These are phyloP conservation scores for Eucalyptus curtisii DNA, from an alignment of 345 rosid genomes.

Conservation along the genomic window DNA sequence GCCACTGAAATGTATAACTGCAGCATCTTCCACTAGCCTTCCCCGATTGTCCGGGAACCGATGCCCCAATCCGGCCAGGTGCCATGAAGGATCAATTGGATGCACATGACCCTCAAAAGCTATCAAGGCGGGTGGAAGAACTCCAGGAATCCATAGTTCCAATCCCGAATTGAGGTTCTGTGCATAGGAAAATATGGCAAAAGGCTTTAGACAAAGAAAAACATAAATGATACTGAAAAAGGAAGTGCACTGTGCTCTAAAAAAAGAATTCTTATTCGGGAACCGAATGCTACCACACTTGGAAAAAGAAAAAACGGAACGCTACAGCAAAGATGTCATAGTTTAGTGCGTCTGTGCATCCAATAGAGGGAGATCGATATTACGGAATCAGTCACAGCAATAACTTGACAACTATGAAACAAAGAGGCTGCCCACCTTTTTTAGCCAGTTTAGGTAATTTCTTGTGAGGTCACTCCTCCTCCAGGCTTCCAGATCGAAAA, in stretches of 20 bases:
- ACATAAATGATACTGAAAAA: background rate
- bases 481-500: slow-evolving; percentile 83
- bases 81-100: slow-evolving; percentile 75
- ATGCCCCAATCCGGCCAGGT: slow-evolving; percentile 70
- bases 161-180: slow-evolving; percentile 68
- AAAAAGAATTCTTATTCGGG: background rate
- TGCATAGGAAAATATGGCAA: background rate
- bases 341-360: background rate
- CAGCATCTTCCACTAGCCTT: slow-evolving; percentile 40
- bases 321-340: background rate
- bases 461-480: slow-evolving; percentile 56
- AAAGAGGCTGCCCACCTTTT: slow-evolving; percentile 33
- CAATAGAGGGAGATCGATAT: background rate
- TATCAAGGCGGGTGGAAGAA: slow-evolving; percentile 63
- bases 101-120: slow-evolving; percentile 67
- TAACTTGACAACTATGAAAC: background rate
- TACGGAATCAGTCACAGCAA: background rate
- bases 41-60: slow-evolving; percentile 14
- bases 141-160: slow-evolving; percentile 79
- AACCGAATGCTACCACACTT: background rate
- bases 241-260: background rate
- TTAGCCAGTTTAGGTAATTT: slow-evolving; percentile 61
- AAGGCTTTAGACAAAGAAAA: background rate
- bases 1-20: slow-evolving; percentile 84
- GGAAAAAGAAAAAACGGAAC: background rate